Conservation (phyloP, 2,329 filamentous ascomycete genomes). For the Pyrenophora tritici-repentis region DNA sequence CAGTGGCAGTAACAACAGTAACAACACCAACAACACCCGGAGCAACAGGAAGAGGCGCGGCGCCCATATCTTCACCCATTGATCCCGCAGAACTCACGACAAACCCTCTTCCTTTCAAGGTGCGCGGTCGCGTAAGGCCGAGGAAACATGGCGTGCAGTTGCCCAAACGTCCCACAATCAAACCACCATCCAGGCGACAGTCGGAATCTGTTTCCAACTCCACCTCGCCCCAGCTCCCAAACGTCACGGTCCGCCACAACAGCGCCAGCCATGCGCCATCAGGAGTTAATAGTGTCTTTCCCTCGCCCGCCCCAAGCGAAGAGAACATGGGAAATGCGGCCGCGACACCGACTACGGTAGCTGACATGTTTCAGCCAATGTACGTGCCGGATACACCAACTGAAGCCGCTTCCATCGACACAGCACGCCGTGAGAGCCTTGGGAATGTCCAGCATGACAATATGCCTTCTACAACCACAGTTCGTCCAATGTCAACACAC, state of each 20-base stretch:
- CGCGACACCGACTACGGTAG: too few species aligned
- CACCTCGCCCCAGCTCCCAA: constrained; percentile 43
- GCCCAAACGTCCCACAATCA: neutral
- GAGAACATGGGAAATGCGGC: constrained; percentile 40
- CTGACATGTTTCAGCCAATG: too few species aligned
- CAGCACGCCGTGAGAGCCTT: neutral
- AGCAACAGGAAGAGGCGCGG: neutral
- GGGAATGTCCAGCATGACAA: too few species aligned
- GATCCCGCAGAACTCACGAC: neutral
- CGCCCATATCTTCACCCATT: neutral
- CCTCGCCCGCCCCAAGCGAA: constrained; percentile 68
- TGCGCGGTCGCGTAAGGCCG: constrained; percentile 17
- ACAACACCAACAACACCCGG: too few species aligned
- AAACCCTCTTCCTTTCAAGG: constrained; percentile 5
- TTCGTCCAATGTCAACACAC: too few species aligned
- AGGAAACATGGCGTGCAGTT: constrained; percentile 8
- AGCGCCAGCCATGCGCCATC: constrained; percentile 3
- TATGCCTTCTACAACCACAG: too few species aligned
- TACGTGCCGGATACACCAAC: neutral
- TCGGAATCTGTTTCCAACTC: constrained; percentile 34
- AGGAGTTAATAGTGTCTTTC: constrained; percentile 52
- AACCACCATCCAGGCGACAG: constrained; percentile 3
- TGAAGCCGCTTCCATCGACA: neutral
- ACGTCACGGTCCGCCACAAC: constrained; percentile 20
- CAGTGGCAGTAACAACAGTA: too few species aligned